Evolutionary conservation across 2,329 filamentous ascomycete genomes (phyloP), one percentile per base, ranked within the genome.

Genomic region (Fusarium protoensiforme): DNA sequence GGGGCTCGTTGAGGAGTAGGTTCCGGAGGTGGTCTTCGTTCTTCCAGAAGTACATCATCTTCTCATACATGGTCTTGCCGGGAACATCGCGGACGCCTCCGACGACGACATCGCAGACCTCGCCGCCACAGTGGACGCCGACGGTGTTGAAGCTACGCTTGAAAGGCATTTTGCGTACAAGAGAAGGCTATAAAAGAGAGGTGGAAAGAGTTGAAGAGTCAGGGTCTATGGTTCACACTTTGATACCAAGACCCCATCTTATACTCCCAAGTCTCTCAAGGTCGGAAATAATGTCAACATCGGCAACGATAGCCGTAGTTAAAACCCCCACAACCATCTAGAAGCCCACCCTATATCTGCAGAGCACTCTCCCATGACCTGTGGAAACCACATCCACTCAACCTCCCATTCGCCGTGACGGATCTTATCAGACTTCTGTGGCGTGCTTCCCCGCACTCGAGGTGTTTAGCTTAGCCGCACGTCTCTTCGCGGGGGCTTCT

Each of bases 101-200:
- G 2, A 71, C 62, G 7, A 75, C 70, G 1, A 75, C 72, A 16
- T 75, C 73, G 48, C 72, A 75, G 16, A 75, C 72, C 20, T 75
- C 73, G 3, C 73, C 73, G 11, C 51, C 72, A 13, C 63, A 68
- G 51, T 75, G 73, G 11, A 75, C 64, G 2, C 73, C 73, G 1
- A 75, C 73, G 5, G 73, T 74, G 24, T 73, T 75, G 60, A 75
- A 68, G 18, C 62, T 75, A 38, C 73, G 64, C 16, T 72, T 68
- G 33, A 63, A 72, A 2, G 62, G 69, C 73, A 75, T 74, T 2
- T 3, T 31, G 22, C 9, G 22, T 46, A 18, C 3, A 18, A 33
- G 2, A 27, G 0, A 16, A 10, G 2, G 0, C 4, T 46, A 11
- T 3, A 14, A 24, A 2, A 24, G 22, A 46, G 4, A 22, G 2